Base-by-base conservation (phyloP, 352 stramenopile species). In the Pythium graminicola region DNA sequence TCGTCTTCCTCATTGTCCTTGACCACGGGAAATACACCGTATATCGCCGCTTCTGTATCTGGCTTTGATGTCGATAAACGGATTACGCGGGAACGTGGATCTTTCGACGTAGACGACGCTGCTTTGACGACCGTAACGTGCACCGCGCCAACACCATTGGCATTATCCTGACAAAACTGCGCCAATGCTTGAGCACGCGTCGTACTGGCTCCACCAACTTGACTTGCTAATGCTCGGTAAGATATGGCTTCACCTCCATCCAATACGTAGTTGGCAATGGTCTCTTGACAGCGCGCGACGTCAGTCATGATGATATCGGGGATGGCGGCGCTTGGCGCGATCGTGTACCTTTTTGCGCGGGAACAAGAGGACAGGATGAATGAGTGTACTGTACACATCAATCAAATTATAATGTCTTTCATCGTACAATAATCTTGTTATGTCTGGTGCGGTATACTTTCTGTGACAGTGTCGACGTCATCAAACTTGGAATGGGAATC, bases 231-330 rank as follows among this genome's bases (percentile, higher is more conserved):
- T 16, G 64, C 68, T 22, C 78, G 78, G 62, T 79, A 81, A 24
- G 75, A 85, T 23, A 86, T 62, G 11, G 70, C 63, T 45, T 81
- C 62, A 39, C 66, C 60, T 8, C 60, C 73, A 51, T 89, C 78
- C 63, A 80, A 59, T 57, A 86, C 71, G n/a, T 57, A 60, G 14
- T 56, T 62, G 11, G 63, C 62, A 45, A 89, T 79, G 50, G 81
- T 64, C 62, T 89, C 75, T 13, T 70, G 36, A 43, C 72, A 87
- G 32, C 68, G 71, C 45, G 72, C 57, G 40, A 67, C 50, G 29
- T 56, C 39, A 27, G 45, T 23, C 43, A 55, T 58, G 20, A 2
- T 45, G 31, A 36, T 9, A 36, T 36, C 31, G 31, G 31, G 19
- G 28, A 23, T 2, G 27, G n/a, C 38, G 52, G 33, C 45, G 53